Evolutionary conservation across 1,284 basidiomycete species (phyloP), one percentile per base, ranked within the genome.

Genomic region (Apiotrichum siamense): DNA sequence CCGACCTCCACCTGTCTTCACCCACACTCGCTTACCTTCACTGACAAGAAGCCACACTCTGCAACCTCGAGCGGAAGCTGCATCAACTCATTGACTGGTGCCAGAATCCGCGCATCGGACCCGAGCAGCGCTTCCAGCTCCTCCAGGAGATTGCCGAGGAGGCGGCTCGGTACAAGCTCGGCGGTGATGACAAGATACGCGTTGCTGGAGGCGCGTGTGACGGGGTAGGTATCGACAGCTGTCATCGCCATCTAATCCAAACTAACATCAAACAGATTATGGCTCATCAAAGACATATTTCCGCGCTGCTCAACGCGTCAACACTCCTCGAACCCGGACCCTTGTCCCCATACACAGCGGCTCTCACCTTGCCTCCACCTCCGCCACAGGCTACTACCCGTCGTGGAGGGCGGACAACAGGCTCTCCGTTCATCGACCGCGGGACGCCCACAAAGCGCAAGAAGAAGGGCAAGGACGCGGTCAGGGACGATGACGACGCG

Each of bases 181-280:
- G 96, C 35, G 90, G 88, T 39, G 96, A 98, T 72, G 94, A 99
- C 83, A 98, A 98, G 80, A 97, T 98, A 70, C 83, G 93, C 64
- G 92, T 97, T 52, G 92, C 92, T 11, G 90, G 87, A 60, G 87
- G 87, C 61, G 93, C 93, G 11, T 90, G 91, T 48, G 94, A 99
- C 75, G 88, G 78, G 15, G 80, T 81, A 58, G 62, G 78, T 70
- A n/a, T 36, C 7, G 17, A n/a, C n/a, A n/a, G n/a, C n/a, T n/a
- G n/a, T n/a, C n/a, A n/a, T n/a, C n/a, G n/a, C n/a, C n/a, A n/a
- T n/a, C n/a, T n/a, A n/a, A n/a, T n/a, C n/a, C n/a, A n/a, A n/a
- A n/a, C n/a, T 25, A 44, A 43, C 48, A 51, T 47, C 1, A 6
- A 33, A 56, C 7, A 83, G 74, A 80, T 94, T 67, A 82, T 83